phyloP scores from a whole-genome alignment of 805 yeast genomes.

The Torulaspora quercuum region DNA sequence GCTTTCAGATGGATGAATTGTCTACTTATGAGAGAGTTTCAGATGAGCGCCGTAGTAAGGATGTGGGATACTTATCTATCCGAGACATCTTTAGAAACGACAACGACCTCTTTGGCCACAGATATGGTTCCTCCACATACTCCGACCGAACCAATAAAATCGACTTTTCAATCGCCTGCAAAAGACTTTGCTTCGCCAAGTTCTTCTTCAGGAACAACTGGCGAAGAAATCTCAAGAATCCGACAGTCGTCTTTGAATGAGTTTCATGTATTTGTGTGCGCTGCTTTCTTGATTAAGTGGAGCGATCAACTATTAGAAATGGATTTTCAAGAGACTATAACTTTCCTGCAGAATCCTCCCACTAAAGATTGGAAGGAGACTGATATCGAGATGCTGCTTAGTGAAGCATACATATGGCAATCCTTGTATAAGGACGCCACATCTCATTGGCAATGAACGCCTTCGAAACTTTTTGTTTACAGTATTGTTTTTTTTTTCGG shows the following conservation, averaged over 20 bases:
- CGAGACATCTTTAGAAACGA: constrained; percentile 50
- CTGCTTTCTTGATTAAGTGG: constrained; percentile 91
- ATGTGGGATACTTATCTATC: constrained; percentile 97
- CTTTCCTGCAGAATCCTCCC: constrained; percentile 87
- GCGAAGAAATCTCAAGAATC: constrained; percentile 18
- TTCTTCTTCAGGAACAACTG: constrained; percentile 15
- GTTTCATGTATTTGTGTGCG: constrained; percentile 95
- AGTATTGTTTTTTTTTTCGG: constrained; percentile 6
- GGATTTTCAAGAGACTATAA: constrained; percentile 94
- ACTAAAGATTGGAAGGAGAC: constrained; percentile 81
- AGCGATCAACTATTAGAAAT: constrained; percentile 68
- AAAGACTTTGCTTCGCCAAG: constrained; percentile 14
- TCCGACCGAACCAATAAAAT: constrained; percentile 20
- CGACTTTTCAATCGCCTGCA: constrained; percentile 23
- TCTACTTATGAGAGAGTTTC: constrained; percentile 87
- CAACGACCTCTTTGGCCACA: constrained; percentile 16
- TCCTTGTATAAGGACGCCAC: constrained; percentile 83
- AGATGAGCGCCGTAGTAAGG: constrained; percentile 71
- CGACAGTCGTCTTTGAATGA: constrained; percentile 52
- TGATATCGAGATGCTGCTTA: constrained; percentile 84
- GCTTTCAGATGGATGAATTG: constrained; percentile 99
- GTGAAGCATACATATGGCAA: constrained; percentile 98
- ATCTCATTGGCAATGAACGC: constrained; percentile 62
- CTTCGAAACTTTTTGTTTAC: constrained; percentile 2
- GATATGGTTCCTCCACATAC: constrained; percentile 23